Evolutionary conservation across 2,329 filamentous ascomycete species (phyloP), one percentile per base, ranked within the genome.

Genomic region (Fusarium virguliforme): DNA sequence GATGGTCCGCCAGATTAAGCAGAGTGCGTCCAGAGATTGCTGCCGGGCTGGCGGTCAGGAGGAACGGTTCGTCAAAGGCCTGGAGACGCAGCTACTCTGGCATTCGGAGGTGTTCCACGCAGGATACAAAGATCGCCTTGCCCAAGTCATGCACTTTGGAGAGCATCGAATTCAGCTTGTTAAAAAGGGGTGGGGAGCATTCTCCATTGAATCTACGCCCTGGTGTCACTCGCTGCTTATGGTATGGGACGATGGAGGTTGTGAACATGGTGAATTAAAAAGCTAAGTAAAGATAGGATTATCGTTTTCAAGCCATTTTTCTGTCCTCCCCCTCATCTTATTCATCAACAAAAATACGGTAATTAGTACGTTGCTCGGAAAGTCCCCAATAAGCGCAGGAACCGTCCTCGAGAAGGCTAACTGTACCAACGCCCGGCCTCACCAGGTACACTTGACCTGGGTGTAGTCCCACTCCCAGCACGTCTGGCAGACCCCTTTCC

Each of bases 391-490:
- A 9, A 50, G 26, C 12, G 5, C 9, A 30, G 3, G 9, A 12
- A 6, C 30, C 15, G 8, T 12, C 26, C 15, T 50, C 9, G 26
- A 18, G 6, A 50, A 50, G 9, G 26, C 8, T 48, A 48, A 26
- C 13, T 30, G 26, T 6, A 26, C 24, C 15, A 6, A 50, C 43
- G 9, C 30, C 15, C 26, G 3, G n/a, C 9, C 26, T 50, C 26
- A 50, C 43, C 43, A 50, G 43, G 13, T 50, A n/a, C 43, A 50
- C 26, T 50, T 50, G 15, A n/a, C 43, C 9, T n/a, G 9, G n/a
- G 26, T 50, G 26, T 30, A 50, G 30, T 50, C 26, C n/a, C 28
- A 50, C 43, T 50, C 43, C 43, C 43, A 50, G 6, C 43, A 50
- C 9, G 26, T 30, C 4, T 30, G n/a, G 26, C 43, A 50, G 12